Evolutionary conservation across 2,329 filamentous ascomycete species (phyloP).

Genomic region (Epichloe coenophiala): DNA sequence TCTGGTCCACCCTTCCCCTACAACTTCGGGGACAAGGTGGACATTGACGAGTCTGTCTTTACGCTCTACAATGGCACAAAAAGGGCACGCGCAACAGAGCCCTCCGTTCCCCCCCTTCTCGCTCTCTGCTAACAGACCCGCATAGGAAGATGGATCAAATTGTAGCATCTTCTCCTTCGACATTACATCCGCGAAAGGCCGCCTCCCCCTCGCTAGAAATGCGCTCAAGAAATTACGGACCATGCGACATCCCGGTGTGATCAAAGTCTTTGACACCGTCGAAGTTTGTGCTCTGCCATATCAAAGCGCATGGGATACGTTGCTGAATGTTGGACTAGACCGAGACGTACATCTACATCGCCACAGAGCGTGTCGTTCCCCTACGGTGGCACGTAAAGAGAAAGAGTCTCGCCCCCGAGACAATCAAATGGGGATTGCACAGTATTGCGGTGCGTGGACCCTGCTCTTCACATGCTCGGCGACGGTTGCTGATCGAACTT

Average conservation of each 20-base stretch:
- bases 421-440: slow-evolving; percentile 90
- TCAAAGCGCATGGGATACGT: not conserved
- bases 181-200: slow-evolving; percentile 63
- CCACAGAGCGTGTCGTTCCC: slow-evolving; percentile 79
- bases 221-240: slow-evolving; percentile 88
- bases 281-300: slow-evolving; percentile 44
- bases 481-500: slow-evolving; percentile 9
- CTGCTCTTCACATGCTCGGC: not conserved
- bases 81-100: slow-evolving; percentile 39
- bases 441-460: slow-evolving; percentile 54
- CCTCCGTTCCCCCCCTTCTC: too few species aligned
- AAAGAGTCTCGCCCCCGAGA: slow-evolving; percentile 84
- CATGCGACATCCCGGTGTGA: slow-evolving; percentile 82
- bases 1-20: slow-evolving; percentile 91
- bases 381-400: slow-evolving; percentile 82
- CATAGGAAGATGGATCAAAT: slow-evolving; percentile 78
- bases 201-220: slow-evolving; percentile 79
- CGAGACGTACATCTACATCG: slow-evolving; percentile 90
- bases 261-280: slow-evolving; percentile 87
- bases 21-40: slow-evolving; percentile 81
- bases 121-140: not conserved
- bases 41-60: slow-evolving; percentile 90
- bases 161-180: slow-evolving; percentile 98
- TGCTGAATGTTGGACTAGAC: slow-evolving; percentile 42
- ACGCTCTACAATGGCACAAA: slow-evolving; percentile 87